Percentiles rank a stretch among this genome's conserved stretches.
Conservation (phyloP, 2,329 filamentous ascomycete species). For the Aureobasidium pullulans region DNA sequence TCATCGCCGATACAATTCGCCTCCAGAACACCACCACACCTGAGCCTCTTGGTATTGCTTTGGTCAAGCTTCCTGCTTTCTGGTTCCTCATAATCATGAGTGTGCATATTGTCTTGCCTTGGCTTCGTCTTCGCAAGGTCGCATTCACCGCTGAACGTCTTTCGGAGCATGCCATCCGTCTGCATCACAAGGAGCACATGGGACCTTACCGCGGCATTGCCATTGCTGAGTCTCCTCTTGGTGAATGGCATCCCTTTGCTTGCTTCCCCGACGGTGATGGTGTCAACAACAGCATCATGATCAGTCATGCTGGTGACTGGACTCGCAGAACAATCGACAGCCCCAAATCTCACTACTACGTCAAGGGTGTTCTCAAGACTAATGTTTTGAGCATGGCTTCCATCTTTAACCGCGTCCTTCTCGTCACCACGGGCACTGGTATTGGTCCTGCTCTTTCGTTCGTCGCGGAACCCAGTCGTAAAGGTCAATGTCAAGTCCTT, state of each 20-base stretch:
- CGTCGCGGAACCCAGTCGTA: constrained; percentile 41
- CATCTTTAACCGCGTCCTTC: constrained; percentile 56
- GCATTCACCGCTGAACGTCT: constrained; percentile 59
- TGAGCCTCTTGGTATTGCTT: constrained; percentile 29
- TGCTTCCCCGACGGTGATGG: constrained; percentile 53
- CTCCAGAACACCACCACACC: constrained; percentile 17
- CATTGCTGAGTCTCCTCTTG: constrained; percentile 54
- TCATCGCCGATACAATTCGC: constrained; percentile 40
- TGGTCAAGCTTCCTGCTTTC: constrained; percentile 46
- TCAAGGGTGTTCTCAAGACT: constrained; percentile 58
- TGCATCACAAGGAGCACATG: constrained; percentile 48
- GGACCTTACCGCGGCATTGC: constrained; percentile 39
- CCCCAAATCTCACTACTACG: constrained; percentile 57
- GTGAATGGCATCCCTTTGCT: constrained; percentile 71
- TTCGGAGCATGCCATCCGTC: constrained; percentile 63
- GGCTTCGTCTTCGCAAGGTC: constrained; percentile 63
- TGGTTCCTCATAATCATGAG: constrained; percentile 64
- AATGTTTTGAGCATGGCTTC: constrained; percentile 61
- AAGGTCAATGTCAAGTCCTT: constrained; percentile 58
- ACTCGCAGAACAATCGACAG: constrained; percentile 55
- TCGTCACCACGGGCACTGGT: constrained; percentile 65
- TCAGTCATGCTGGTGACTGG: constrained; percentile 71
- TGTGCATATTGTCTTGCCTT: constrained; percentile 60
- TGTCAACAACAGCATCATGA: constrained; percentile 57
- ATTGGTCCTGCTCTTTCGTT: constrained; percentile 62